A percentile compares a stretch with the other conserved stretches of the same genome.
These are phyloP conservation scores for Prunus yedoensis DNA, from an alignment of 331 rosid genomes.

Conservation along the genomic window DNA sequence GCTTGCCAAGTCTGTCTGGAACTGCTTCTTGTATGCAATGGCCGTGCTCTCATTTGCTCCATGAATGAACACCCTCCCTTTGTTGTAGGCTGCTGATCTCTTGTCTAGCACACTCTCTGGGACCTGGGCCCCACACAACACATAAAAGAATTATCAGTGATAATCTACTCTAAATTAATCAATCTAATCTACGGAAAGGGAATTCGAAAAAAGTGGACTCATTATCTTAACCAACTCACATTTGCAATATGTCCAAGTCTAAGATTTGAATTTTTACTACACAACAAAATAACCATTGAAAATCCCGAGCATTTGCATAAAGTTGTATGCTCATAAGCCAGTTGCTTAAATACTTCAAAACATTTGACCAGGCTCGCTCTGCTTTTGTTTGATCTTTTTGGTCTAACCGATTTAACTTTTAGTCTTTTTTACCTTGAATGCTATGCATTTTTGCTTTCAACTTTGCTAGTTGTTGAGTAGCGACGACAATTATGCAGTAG, in stretches of 20 bases:
- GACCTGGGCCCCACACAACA: constrained; percentile 37
- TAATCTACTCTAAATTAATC: too few relatives aligned
- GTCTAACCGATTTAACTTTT: constrained; percentile 9
- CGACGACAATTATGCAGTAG: background rate
- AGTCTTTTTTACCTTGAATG: background rate
- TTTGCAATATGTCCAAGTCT: too few relatives aligned
- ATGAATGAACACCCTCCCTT: constrained; percentile 84
- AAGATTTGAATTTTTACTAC: background rate
- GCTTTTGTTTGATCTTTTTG: constrained; percentile 12
- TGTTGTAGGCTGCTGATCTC: constrained; percentile 70
- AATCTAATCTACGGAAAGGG: accelerated
- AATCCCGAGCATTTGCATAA: constrained; percentile 4
- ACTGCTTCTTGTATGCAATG: constrained; percentile 72
- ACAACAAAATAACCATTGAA: constrained; percentile 1
- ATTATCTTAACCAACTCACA: accelerated
- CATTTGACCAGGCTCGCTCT: background rate
- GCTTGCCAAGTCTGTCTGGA: constrained; percentile 71
- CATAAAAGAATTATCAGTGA: too few relatives aligned
- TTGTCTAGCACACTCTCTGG: constrained; percentile 77
- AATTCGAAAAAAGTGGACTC: accelerated
- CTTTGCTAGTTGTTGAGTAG: background rate
- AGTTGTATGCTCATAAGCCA: constrained; percentile 12
- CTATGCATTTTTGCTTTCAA: background rate
- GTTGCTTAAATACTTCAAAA: background rate
- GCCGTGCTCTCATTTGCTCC: constrained; percentile 71